Base-by-base conservation (phyloP, 1,284 basidiomycete species). In the Mycena citricolor region DNA sequence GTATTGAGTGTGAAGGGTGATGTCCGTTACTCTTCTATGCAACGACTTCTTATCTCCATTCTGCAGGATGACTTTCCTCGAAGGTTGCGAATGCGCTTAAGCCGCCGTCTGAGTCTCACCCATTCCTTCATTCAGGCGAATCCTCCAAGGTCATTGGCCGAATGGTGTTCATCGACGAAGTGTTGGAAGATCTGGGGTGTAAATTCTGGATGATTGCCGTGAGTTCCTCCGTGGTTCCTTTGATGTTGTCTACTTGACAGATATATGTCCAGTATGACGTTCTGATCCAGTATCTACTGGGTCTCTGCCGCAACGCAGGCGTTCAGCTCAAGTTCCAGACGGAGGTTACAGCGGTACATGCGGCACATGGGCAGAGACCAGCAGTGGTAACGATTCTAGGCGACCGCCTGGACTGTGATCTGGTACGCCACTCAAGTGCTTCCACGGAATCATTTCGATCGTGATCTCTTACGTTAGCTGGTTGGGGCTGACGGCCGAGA, bases 401-500 rank as follows among this genome's bases (percentile, higher is more conserved):
- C 8, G 30, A 41, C 10, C 29, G 25, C 5, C 17, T 45, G 11
- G 42, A 34, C 20, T 46, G 32, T 4, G 51, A 53, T 34, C 30
- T 50, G 19, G 51, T 53, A 34, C 13, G 50, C 25, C 4, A 11
- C 16, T n/a, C n/a, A n/a, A n/a, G n/a, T n/a, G n/a, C n/a, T n/a
- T n/a, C n/a, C n/a, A n/a, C n/a, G n/a, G n/a, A 5, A 5, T 10
- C 30, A 10, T 23, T 24, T 23, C n/a, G n/a, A n/a, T 6, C 13
- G 21, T 5, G 3, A 16, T 20, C 6, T 16, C 21, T 14, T 14
- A 13, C 24, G 5, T 13, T 36, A 52, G 50, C 28, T 52, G 4
- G 33, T 52, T 14, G 50, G 46, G 12, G 51, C 47, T 14, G 51
- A 52, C 34, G 51, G 51, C 4, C 42, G 38, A 16, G 25, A 38